Conservation (phyloP, 257 asterid genomes). For the Solanum tarijense region DNA sequence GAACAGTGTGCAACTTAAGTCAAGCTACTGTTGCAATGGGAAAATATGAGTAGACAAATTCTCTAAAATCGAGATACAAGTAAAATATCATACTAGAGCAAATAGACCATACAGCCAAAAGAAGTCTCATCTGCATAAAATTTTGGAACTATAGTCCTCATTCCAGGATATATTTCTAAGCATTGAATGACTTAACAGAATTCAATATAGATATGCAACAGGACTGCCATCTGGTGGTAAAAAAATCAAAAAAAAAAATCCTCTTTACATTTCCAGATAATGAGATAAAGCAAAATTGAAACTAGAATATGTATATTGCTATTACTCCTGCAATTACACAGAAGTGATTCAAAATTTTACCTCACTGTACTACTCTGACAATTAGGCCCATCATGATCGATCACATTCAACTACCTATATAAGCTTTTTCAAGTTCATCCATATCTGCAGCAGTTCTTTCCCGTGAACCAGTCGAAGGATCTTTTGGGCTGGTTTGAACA, state of each 20-base stretch:
- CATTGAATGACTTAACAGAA: background rate
- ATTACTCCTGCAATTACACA: slow-evolving; percentile 22
- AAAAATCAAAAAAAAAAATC: slow-evolving; percentile 12
- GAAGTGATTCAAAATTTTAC: slow-evolving; percentile 37
- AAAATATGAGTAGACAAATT: background rate
- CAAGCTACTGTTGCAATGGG: background rate
- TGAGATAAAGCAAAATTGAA: slow-evolving; percentile 16
- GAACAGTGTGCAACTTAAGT: background rate
- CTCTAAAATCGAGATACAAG: background rate
- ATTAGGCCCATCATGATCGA: slow-evolving; percentile 17
- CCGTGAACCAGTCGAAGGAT: background rate
- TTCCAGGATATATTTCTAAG: background rate
- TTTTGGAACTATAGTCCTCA: background rate
- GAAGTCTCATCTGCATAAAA: background rate
- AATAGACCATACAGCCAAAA: background rate
- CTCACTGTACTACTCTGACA: slow-evolving; percentile 60
- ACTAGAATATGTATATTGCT: slow-evolving; percentile 33
- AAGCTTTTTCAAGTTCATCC: slow-evolving; percentile 8
- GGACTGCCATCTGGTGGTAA: background rate
- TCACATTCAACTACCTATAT: slow-evolving; percentile 19
- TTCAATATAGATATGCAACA: background rate
- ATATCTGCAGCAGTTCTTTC: slow-evolving; percentile 20
- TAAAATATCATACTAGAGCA: background rate
- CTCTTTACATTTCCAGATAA: slow-evolving; percentile 40
- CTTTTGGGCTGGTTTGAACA: slow-evolving; percentile 12